phyloP scores from a whole-genome alignment of 306 rosid genomes.

The Chamaecrista fasciculata region DNA sequence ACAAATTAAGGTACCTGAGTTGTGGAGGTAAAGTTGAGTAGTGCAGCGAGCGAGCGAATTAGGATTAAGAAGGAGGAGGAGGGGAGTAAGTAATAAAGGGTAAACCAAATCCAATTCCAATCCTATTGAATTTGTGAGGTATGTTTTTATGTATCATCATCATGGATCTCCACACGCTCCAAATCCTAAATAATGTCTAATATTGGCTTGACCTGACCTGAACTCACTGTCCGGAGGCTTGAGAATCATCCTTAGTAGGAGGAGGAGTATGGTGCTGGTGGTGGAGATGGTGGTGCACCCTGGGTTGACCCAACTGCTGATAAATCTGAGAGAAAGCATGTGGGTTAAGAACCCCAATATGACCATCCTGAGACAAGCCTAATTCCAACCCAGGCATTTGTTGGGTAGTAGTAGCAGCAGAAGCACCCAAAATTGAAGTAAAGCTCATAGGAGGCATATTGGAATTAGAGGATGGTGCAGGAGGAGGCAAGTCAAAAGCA shows the following conservation, averaged over 20 bases:
- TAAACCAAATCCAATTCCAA: constrained; percentile 72
- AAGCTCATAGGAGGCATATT: constrained; percentile 88
- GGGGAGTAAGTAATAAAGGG: too few relatives aligned
- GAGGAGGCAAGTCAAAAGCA: constrained; percentile 61
- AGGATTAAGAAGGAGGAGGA: constrained; percentile 49
- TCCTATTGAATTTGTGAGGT: constrained; percentile 56
- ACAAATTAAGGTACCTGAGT: constrained; percentile 45
- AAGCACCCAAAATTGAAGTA: constrained; percentile 83
- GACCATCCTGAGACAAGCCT: constrained; percentile 90
- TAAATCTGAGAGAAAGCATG: constrained; percentile 88
- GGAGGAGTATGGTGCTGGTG: constrained; percentile 47
- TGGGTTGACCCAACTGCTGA: constrained; percentile 90
- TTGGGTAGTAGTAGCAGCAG: constrained; percentile 46
- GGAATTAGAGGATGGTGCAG: constrained; percentile 40
- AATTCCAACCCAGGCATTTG: constrained; percentile 90
- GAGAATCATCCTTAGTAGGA: constrained; percentile 87
- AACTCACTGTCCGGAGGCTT: constrained; percentile 80
- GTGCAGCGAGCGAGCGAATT: too few relatives aligned
- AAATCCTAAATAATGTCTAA: too few relatives aligned
- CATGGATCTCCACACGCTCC: constrained; percentile 48
- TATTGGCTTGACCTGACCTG: too few relatives aligned
- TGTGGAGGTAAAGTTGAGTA: constrained; percentile 62
- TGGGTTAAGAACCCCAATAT: constrained; percentile 82
- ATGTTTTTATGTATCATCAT: too few relatives aligned
- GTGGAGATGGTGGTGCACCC: constrained; percentile 58